phyloP scores from a whole-genome alignment of 2,329 filamentous ascomycete species.

The Sporothrix humicola region DNA sequence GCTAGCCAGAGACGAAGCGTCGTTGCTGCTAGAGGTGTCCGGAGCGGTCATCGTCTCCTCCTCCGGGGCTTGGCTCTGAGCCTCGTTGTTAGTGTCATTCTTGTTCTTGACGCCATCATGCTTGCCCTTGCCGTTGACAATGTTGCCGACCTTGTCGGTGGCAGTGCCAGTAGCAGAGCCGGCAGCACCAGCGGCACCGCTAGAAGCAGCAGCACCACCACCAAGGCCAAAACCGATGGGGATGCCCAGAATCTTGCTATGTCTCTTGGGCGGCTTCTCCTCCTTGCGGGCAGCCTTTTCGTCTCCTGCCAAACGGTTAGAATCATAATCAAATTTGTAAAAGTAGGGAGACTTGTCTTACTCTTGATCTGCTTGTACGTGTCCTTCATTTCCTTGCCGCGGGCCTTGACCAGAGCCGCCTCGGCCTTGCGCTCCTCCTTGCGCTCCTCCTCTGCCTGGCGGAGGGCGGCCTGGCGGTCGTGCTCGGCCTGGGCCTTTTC shows the following conservation, averaged over 20 bases:
- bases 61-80: background rate
- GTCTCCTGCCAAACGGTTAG: constrained; percentile 46
- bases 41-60: constrained; percentile 30
- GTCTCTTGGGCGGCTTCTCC: constrained; percentile 46
- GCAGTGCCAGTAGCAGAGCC: background rate
- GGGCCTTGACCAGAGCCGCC: constrained; percentile 51
- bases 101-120: background rate
- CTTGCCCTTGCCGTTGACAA: constrained; percentile 23
- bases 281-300: constrained; percentile 51
- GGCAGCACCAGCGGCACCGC: background rate
- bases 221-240: constrained; percentile 42
- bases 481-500: constrained; percentile 75
- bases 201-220: constrained; percentile 46
- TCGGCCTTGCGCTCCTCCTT: constrained; percentile 51
- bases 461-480: constrained; percentile 67
- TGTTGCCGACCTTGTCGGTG: constrained; percentile 7
- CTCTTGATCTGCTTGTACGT: constrained; percentile 63
- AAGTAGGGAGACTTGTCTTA: constrained; percentile 43
- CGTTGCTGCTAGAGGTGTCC: constrained; percentile 24
- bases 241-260: constrained; percentile 4
- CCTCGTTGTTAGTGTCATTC: background rate
- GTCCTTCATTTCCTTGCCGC: constrained; percentile 60
- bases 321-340: background rate
- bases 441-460: constrained; percentile 63
- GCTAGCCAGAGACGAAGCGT: background rate